Base-by-base conservation (phyloP, 805 yeast genomes). In the Metschnikowia sp. region DNA sequence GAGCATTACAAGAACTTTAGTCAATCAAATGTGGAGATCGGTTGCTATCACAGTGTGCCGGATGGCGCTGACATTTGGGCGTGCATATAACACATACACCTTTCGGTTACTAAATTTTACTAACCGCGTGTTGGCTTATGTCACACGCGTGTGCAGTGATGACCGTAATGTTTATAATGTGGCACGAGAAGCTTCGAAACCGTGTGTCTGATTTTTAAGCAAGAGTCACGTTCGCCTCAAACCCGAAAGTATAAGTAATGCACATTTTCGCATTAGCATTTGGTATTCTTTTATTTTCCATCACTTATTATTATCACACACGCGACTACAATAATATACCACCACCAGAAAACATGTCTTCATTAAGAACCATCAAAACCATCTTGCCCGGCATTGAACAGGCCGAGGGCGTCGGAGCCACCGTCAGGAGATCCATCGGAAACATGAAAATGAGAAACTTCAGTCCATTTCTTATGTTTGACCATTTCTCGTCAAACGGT, bases 401-500 rank as follows among this genome's bases (percentile, higher is more conserved):
- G 59, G 74, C 84, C 15, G 96, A 88, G 67, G 96, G 96, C 54
- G 90, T 77, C 30, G 96, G 96, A n/a, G 96, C 96, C 29, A 68
- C 76, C 30, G 96, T 88, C 22, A 77, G 96, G 62, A 75, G 96
- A 58, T 82, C 94, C 5, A 81, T 88, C 48, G 96, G 96, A 38
- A 76, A 83, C 7, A 69, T 72, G 65, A 69, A 74, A 22, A 76
- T 82, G 75, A 75, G 91, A 58, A 84, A 84, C 63, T 88, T 88
- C 65, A 75, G 88, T 12, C 96, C 96, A 4, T 88, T 88, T 60
- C 68, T 88, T 47, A 76, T 88, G 83, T 70, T 88, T 32, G 96
- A 88, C 59, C 95, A 89, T 61, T 88, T 89, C 64, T 74, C 71
- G 39, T 82, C 81, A 38, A 60, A 74, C 8, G 82, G 82, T 5